Percentiles rank a stretch among this genome's conserved stretches.
phyloP scores from a whole-genome alignment of 768 basidiomycete genomes.

The Collybia nuda region DNA sequence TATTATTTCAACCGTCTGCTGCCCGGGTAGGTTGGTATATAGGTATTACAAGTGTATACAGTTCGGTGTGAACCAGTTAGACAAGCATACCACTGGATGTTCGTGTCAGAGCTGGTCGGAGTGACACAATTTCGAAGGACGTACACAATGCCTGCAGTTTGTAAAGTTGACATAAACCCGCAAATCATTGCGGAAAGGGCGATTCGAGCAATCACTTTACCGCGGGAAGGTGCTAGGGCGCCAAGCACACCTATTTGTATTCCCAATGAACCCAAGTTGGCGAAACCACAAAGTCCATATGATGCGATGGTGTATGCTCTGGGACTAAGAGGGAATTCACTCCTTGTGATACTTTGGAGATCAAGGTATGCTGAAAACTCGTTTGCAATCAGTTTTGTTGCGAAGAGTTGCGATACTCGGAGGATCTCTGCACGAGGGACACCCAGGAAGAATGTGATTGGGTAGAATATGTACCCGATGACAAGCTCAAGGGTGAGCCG shows the following conservation, averaged over 20 bases:
- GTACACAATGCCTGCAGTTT: constrained; percentile 26
- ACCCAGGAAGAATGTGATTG: constrained; percentile 78
- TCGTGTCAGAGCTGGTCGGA: background rate
- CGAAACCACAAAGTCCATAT: constrained; percentile 90
- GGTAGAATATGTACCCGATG: constrained; percentile 87
- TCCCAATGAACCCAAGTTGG: constrained; percentile 83
- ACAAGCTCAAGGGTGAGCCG: constrained; percentile 82
- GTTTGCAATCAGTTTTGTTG: constrained; percentile 84
- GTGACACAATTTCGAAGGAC: constrained; percentile 1
- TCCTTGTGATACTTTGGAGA: constrained; percentile 48
- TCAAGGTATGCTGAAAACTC: constrained; percentile 80
- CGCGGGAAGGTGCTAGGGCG: constrained; percentile 50
- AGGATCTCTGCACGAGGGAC: constrained; percentile 84
- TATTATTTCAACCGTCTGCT: background rate
- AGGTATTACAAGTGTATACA: background rate
- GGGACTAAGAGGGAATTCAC: constrained; percentile 54
- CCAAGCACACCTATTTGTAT: constrained; percentile 66
- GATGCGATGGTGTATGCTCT: constrained; percentile 83
- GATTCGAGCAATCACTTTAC: constrained; percentile 67
- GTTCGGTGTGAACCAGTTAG: constrained; percentile 1
- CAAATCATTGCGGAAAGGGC: constrained; percentile 52
- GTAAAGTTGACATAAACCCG: constrained; percentile 35
- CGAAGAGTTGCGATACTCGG: constrained; percentile 76
- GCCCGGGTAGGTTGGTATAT: background rate
- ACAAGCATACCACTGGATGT: constrained; percentile 20